Conservation (phyloP, 305 asterid species). For the Solanum hybrid region DNA sequence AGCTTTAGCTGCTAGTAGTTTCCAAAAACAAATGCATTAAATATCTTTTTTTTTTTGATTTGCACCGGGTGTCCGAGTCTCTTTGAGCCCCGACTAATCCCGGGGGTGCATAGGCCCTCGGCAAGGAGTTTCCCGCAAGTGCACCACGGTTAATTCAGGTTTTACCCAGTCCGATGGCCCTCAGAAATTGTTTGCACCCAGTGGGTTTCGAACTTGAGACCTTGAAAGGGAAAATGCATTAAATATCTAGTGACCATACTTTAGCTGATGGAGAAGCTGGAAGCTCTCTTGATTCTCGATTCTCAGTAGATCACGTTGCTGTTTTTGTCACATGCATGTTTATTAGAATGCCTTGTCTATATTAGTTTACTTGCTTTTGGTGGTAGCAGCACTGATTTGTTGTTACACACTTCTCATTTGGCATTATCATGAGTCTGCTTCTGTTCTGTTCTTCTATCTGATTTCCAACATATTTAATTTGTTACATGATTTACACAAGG, state of each 20-base stretch:
- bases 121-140: no score
- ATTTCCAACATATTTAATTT: background rate
- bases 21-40: background rate
- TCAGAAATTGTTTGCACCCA: no score
- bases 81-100: no score
- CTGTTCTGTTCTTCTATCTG: background rate
- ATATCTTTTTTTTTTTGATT: no score
- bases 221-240: no score
- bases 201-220: no score
- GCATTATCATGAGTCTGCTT: background rate
- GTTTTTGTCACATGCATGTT: background rate
- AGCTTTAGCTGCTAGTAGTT: background rate
- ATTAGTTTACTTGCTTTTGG: background rate
- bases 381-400: background rate
- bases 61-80: no score
- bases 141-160: no score
- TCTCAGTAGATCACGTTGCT: background rate
- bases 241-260: background rate
- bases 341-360: background rate
- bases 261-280: background rate
- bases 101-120: no score
- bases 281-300: background rate
- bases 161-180: no score
- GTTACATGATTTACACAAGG: slow-evolving; percentile 2
- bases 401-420: background rate